Percentiles rank a stretch among this genome's conserved stretches.
phyloP scores from a whole-genome alignment of 768 basidiomycete genomes.

The Rhodotorula graminis region DNA sequence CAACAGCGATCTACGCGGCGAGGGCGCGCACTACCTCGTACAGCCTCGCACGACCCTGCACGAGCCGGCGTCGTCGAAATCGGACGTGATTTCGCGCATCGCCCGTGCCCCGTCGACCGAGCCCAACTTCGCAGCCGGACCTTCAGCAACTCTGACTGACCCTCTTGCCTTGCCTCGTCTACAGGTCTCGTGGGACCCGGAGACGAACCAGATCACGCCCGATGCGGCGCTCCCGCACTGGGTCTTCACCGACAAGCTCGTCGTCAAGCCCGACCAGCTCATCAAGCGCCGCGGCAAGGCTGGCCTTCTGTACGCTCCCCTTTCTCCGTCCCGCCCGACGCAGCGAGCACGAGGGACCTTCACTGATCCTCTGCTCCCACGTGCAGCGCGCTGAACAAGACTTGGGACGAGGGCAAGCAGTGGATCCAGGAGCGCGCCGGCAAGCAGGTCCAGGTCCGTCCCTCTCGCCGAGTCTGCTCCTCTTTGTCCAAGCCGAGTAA shows the following conservation, averaged over 20 bases:
- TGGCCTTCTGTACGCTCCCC: constrained; percentile 61
- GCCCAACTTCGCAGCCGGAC: neutral
- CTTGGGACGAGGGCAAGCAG: constrained; percentile 74
- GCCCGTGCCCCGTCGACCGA: neutral
- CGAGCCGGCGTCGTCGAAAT: neutral
- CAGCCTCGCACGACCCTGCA: neutral
- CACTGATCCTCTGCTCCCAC: too few relatives aligned
- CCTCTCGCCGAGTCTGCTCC: constrained; percentile 2
- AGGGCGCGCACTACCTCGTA: neutral
- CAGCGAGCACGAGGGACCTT: neutral
- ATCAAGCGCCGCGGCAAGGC: constrained; percentile 99
- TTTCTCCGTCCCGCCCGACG: too few relatives aligned
- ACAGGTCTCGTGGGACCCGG: constrained; percentile 73
- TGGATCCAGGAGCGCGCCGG: constrained; percentile 88
- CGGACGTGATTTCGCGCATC: neutral
- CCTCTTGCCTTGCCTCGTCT: fast-evolving
- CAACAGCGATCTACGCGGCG: neutral
- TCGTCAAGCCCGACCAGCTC: constrained; percentile 95
- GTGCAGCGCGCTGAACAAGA: constrained; percentile 71
- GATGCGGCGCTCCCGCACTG: constrained; percentile 65
- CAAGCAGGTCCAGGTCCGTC: constrained; percentile 76
- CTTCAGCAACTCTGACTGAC: neutral
- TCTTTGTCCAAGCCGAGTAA: neutral
- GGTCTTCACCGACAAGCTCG: constrained; percentile 77
- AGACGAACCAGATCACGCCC: constrained; percentile 59